These are phyloP conservation scores for Cryomyces minteri DNA, from an alignment of 495 filamentous ascomycete species.

Conservation along the genomic window DNA sequence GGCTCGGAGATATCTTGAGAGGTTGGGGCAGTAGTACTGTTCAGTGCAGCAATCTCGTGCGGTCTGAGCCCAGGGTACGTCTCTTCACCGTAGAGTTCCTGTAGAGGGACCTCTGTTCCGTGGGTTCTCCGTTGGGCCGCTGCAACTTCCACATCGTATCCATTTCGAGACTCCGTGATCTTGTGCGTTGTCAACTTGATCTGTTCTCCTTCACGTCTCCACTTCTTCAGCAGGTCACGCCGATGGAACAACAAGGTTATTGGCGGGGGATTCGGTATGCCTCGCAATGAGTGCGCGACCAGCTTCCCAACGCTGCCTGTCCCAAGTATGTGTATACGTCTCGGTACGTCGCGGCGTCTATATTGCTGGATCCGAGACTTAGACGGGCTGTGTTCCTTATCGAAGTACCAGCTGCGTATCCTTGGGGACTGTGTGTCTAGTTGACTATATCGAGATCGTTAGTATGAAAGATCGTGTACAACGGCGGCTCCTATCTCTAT, in stretches of 20 bases:
- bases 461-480: too few species aligned
- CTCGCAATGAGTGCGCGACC: conserved; percentile 38
- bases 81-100: background rate
- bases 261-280: conserved; percentile 36
- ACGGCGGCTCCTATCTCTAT: too few species aligned
- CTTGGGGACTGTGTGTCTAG: too few species aligned
- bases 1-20: background rate
- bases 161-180: conserved; percentile 18
- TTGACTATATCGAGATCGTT: too few species aligned
- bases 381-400: too few species aligned
- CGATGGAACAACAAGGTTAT: conserved; percentile 37
- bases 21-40: background rate
- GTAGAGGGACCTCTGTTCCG: conserved; percentile 1
- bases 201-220: conserved; percentile 13
- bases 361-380: background rate
- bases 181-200: conserved; percentile 21
- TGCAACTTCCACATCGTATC: conserved; percentile 33
- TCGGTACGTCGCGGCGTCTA: conserved; percentile 1
- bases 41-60: background rate
- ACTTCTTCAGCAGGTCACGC: conserved; percentile 19
- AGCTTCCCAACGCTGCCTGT: conserved; percentile 39
- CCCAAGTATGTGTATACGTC: conserved; percentile 39
- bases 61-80: background rate
- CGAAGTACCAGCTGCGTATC: too few species aligned
- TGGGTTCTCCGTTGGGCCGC: conserved; percentile 4